These are phyloP conservation scores for Phytophthora pinifolia DNA, from an alignment of 352 stramenopile genomes.

Conservation along the genomic window DNA sequence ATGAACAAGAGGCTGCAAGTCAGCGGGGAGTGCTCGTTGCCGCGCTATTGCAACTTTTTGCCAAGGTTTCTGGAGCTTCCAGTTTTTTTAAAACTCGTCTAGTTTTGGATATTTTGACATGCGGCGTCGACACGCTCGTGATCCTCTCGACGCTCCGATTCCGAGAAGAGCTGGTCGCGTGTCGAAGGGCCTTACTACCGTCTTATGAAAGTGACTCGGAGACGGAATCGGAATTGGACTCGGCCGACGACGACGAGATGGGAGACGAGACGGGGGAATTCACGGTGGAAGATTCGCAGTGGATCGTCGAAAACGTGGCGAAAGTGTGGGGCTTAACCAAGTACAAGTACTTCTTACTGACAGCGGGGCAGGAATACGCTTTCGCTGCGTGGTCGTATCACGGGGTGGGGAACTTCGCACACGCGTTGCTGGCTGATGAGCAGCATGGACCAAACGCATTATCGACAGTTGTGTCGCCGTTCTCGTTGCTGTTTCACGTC, in stretches of 20 bases:
- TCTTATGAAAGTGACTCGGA: slow-evolving; percentile 38
- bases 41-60: slow-evolving; percentile 41
- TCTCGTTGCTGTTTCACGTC: slow-evolving; percentile 51
- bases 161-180: slow-evolving; percentile 50
- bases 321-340: slow-evolving; percentile 30
- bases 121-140: slow-evolving; percentile 35
- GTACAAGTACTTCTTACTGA: slow-evolving; percentile 57
- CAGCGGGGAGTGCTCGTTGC: slow-evolving; percentile 38
- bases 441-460: slow-evolving; percentile 14
- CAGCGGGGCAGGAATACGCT: slow-evolving; percentile 47
- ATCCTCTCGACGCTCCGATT: slow-evolving; percentile 58
- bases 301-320: slow-evolving; percentile 36
- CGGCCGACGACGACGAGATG: slow-evolving; percentile 29
- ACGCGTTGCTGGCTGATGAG: slow-evolving; percentile 30
- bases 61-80: slow-evolving; percentile 4
- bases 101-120: slow-evolving; percentile 27
- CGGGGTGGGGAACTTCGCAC: slow-evolving; percentile 44
- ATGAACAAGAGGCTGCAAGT: slow-evolving; percentile 19
- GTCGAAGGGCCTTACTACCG: slow-evolving; percentile 40
- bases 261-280: slow-evolving; percentile 15
- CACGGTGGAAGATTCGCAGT: slow-evolving; percentile 28
- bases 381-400: slow-evolving; percentile 63
- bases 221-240: slow-evolving; percentile 26
- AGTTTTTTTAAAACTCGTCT: slow-evolving; percentile 23
- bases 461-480: slow-evolving; percentile 31